Conservation (phyloP, 73 alveolate species). For the Tetrahymena borealis region DNA sequence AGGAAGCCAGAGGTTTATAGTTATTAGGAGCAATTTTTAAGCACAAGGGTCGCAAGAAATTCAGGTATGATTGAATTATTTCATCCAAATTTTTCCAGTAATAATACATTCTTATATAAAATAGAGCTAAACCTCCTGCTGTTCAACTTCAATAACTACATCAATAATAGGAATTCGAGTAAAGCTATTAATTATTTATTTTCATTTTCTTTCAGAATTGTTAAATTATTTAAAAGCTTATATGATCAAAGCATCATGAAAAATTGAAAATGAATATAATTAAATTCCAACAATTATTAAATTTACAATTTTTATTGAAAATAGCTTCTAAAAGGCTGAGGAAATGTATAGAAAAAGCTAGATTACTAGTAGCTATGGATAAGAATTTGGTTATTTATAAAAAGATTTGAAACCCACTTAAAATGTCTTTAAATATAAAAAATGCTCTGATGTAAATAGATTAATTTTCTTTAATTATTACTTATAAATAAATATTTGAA, state of each 20-base stretch:
- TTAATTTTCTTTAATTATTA: no score
- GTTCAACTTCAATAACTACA: constrained; percentile 18
- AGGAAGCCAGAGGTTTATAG: constrained; percentile 32
- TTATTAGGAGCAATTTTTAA: constrained; percentile 29
- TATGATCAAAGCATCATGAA: no score
- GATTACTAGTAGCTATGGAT: constrained; percentile 19
- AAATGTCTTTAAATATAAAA: constrained; percentile 36
- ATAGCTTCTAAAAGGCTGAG: constrained; percentile 36
- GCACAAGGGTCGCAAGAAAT: constrained; percentile 31
- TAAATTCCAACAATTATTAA: no score
- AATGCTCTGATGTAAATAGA: constrained; percentile 26
- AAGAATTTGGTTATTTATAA: constrained; percentile 35
- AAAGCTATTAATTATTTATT: background rate
- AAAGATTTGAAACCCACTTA: constrained; percentile 17
- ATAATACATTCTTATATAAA: background rate
- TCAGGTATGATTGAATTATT: background rate
- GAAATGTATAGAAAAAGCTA: constrained; percentile 35
- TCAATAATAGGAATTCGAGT: constrained; percentile 33
- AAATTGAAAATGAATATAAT: no score
- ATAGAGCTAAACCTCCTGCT: constrained; percentile 39
- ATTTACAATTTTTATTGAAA: background rate
- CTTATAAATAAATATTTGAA: no score
- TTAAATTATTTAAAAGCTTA: no score
- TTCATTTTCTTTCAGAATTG: background rate
- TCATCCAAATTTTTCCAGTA: background rate